Evolutionary conservation across 495 filamentous ascomycete species (phyloP).

Genomic region (Aspergillus steynii): DNA sequence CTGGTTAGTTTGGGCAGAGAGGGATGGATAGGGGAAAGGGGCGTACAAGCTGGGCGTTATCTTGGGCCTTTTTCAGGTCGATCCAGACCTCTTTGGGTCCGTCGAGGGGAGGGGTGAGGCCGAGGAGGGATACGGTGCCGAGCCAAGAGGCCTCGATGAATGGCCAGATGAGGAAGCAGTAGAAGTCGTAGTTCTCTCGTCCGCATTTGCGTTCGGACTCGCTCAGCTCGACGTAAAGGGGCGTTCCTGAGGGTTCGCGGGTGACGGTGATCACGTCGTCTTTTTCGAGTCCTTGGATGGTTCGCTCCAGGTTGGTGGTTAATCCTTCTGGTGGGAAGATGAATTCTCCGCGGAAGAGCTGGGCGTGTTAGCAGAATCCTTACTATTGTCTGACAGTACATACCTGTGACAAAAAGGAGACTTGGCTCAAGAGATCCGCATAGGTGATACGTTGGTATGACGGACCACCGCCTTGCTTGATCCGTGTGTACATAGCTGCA

Average conservation of each 20-base stretch:
- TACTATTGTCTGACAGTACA: slow-evolving; percentile 8
- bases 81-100: slow-evolving; percentile 71
- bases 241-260: slow-evolving; percentile 52
- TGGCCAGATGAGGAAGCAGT: slow-evolving; percentile 97
- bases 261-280: slow-evolving; percentile 78
- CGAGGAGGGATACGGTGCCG: slow-evolving; percentile 80
- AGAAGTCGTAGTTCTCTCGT: slow-evolving; percentile 95
- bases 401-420: slow-evolving; percentile 79
- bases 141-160: slow-evolving; percentile 95
- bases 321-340: slow-evolving; percentile 91
- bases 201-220: slow-evolving; percentile 72
- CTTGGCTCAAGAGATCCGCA: slow-evolving; percentile 67
- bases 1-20: neutral
- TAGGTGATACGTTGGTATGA: slow-evolving; percentile 77
- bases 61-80: slow-evolving; percentile 72
- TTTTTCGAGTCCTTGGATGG: slow-evolving; percentile 70
- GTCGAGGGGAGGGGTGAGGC: slow-evolving; percentile 71
- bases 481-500: slow-evolving; percentile 81
- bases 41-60: slow-evolving; percentile 76
- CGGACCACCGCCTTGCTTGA: slow-evolving; percentile 86
- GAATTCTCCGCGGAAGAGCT: slow-evolving; percentile 93
- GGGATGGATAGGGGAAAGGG: slow-evolving; percentile 1
- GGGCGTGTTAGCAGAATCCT: slow-evolving; percentile 20
- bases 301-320: slow-evolving; percentile 72
- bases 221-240: slow-evolving; percentile 70